These are phyloP conservation scores for Rhododendron simsii DNA, from an alignment of 148 eudicot genomes.

Conservation along the genomic window DNA sequence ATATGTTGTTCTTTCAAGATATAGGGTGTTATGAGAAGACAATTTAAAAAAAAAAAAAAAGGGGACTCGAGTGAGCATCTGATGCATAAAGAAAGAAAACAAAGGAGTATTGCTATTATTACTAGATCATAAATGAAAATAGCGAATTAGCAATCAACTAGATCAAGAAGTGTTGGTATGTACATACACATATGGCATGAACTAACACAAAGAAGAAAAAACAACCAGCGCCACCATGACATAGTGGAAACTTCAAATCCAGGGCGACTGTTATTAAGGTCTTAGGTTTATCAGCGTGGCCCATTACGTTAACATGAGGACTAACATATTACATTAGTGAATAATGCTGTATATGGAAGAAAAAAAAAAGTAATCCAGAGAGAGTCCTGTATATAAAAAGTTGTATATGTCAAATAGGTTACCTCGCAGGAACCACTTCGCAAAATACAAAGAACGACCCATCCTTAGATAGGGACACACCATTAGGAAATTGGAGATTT, in stretches of 20 bases:
- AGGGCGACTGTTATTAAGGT: neutral
- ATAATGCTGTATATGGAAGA: neutral
- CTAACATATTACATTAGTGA: neutral
- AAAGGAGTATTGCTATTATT: neutral
- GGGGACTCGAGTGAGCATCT: neutral
- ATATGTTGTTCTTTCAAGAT: neutral
- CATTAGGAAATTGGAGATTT: constrained; percentile 77
- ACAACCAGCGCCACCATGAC: neutral
- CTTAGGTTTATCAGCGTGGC: neutral
- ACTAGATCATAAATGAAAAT: neutral
- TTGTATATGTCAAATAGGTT: neutral
- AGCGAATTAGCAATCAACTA: neutral
- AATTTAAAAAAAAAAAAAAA: no score
- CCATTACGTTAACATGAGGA: neutral
- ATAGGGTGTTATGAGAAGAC: neutral
- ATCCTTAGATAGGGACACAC: constrained; percentile 76
- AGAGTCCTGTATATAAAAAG: neutral
- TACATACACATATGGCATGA: neutral
- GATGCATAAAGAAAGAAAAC: neutral
- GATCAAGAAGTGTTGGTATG: neutral
- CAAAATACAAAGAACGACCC: constrained; percentile 61
- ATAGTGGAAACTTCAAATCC: neutral
- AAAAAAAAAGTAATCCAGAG: neutral
- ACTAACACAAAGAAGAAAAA: neutral
- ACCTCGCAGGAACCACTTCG: constrained; percentile 77